Evolutionary conservation across 2,329 filamentous ascomycete genomes (phyloP).

Genomic region (Xylariaceae sp.): DNA sequence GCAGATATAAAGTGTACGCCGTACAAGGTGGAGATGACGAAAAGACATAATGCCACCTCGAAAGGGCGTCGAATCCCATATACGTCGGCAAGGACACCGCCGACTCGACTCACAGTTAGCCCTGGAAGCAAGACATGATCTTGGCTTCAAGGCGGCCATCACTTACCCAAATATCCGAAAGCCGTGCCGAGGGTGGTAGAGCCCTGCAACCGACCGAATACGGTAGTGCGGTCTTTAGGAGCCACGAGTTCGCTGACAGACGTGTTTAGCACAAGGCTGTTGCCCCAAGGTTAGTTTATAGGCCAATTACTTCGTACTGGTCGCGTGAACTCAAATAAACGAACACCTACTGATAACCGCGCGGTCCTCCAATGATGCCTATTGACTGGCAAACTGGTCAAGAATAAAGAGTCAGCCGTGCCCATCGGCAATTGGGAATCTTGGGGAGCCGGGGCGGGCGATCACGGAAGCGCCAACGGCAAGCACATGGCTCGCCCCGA

Average conservation of each 20-base stretch:
- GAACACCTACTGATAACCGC: slow-evolving; percentile 53
- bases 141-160: neutral
- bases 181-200: slow-evolving; percentile 64
- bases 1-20: slow-evolving; percentile 41
- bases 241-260: slow-evolving; percentile 62
- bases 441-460: neutral
- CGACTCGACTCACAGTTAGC: slow-evolving; percentile 37
- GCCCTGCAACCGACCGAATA: slow-evolving; percentile 61
- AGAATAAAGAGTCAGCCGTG: neutral
- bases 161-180: slow-evolving; percentile 55
- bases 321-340: neutral
- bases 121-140: neutral
- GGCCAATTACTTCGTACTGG: neutral
- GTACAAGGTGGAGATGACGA: slow-evolving; percentile 43
- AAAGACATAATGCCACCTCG: slow-evolving; percentile 57
- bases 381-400: slow-evolving; percentile 55
- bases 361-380: slow-evolving; percentile 63
- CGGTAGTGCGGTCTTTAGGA: slow-evolving; percentile 56
- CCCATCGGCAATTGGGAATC: neutral
- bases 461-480: neutral
- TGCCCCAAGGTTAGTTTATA: neutral
- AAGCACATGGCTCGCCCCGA: neutral
- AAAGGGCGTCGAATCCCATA: slow-evolving; percentile 64
- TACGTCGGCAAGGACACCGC: slow-evolving; percentile 60
- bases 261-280: slow-evolving; percentile 58